Percentiles rank a stretch among this genome's conserved stretches.
Evolutionary conservation across 306 rosid genomes (phyloP).

Genomic region (Glycine tomentella): DNA sequence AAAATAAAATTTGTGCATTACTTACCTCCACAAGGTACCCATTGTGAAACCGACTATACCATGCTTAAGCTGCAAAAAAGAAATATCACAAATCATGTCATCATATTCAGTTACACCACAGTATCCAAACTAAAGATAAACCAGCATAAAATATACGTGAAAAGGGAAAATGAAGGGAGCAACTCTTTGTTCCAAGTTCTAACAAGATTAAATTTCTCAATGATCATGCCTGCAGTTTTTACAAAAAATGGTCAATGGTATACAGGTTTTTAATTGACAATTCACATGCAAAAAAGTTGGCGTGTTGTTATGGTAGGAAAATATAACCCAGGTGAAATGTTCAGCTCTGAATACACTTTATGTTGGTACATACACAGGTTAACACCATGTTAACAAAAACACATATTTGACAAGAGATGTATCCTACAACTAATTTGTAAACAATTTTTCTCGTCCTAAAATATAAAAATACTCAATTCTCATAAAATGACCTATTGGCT

Average conservation of each 20-base stretch:
- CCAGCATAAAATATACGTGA: slow-evolving; percentile 16
- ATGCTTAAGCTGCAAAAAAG: slow-evolving; percentile 89
- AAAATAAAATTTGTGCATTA: slow-evolving; percentile 22
- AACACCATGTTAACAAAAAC: not conserved
- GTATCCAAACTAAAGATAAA: slow-evolving; percentile 9
- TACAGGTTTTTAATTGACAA: not conserved
- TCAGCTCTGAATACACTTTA: slow-evolving; percentile 4
- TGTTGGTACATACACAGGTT: not conserved
- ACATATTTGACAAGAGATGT: slow-evolving; percentile 19
- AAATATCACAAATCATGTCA: slow-evolving; percentile 52
- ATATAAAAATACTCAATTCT: not conserved
- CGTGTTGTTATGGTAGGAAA: not conserved
- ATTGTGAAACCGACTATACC: slow-evolving; percentile 86
- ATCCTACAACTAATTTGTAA: slow-evolving; percentile 30
- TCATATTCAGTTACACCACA: slow-evolving; percentile 15
- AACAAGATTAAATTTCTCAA: slow-evolving; percentile 28
- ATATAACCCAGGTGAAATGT: not conserved
- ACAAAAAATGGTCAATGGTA: not conserved
- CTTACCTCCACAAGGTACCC: slow-evolving; percentile 98
- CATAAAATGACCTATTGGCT: not conserved
- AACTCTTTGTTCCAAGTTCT: slow-evolving; percentile 17
- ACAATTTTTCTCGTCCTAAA: not conserved
- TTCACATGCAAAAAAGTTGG: not conserved
- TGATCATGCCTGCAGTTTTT: too few species aligned
- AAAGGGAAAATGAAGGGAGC: slow-evolving; percentile 18